Base-by-base conservation (phyloP, 1,139 yeast species). In the Sugiyamaella sp. region DNA sequence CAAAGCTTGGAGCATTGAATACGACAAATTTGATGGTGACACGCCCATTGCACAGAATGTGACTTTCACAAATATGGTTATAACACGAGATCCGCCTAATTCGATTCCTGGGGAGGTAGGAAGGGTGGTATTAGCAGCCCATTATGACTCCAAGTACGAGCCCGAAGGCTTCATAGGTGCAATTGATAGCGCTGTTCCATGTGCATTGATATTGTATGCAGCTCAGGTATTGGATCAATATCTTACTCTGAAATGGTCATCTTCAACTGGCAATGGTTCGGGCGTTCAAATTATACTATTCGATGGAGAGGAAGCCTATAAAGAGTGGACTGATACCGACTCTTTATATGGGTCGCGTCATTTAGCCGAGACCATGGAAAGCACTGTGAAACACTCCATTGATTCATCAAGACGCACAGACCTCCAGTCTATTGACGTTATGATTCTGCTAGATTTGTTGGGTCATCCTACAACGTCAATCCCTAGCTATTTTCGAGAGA, bases 101-200 rank as follows among this genome's bases (percentile, higher is more conserved):
- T 51, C 54, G 2, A 45, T 49, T 8, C 55, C 57, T n/a, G 64
- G 63, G 1, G 59, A 61, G 2, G 60, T 66, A 2, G 66, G 66
- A n/a, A 67, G 74, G 39, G 58, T 79, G 19, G 73, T 78, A 0
- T 59, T 80, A 3, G 80, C 80, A 1, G 85, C 82, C 0, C 86
- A 81, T 61, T 81, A 80, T 57, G 86, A 81, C 63, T 75, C 83
- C 1, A 72, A 79, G 58, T 56, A 70, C 4, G 64, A 65, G 6
- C 82, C 83, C 1, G 68, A 68, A n/a, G 84, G 84, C 2, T 80
- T 81, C 52, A 68, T 80, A 39, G 86, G 86, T 1, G 86, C 84
- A 1, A 78, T 74, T 39, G 86, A 81, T 63, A 77, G 82, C 54
- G 84, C 83, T 1, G 81, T 75, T 1, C 80, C 85, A 0, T 80